Evolutionary conservation across 2,329 filamentous ascomycete genomes (phyloP).

Genomic region (Talaromyces sp.): DNA sequence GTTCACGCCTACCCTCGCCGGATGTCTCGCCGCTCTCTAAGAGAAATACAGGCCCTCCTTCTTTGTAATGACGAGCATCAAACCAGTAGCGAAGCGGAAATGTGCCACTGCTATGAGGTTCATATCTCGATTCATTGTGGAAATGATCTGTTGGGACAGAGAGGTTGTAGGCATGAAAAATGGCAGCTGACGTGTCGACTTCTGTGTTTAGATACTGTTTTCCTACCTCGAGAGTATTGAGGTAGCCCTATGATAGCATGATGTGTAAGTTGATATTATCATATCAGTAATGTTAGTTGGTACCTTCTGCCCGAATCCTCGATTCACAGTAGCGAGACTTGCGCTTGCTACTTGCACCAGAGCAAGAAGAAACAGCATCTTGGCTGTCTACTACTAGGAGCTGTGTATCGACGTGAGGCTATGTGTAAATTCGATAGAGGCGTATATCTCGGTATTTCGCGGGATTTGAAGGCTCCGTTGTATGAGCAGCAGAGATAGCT

Average conservation of each 20-base stretch:
- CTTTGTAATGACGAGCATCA: conserved; percentile 69
- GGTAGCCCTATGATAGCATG: background rate
- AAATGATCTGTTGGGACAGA: conserved; percentile 72
- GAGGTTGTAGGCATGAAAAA: conserved; percentile 51
- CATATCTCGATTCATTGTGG: conserved; percentile 72
- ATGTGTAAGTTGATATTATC: background rate
- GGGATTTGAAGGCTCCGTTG: background rate
- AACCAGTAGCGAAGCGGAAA: conserved; percentile 81
- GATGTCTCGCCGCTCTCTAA: conserved; percentile 68
- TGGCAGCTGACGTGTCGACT: conserved; percentile 5
- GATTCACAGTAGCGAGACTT: conserved; percentile 5
- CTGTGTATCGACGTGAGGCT: background rate
- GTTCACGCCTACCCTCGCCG: conserved; percentile 31
- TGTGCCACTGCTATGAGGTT: conserved; percentile 65
- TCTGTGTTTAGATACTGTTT: background rate
- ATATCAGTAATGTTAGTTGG: background rate
- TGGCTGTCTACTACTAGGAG: background rate
- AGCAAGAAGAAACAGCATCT: conserved; percentile 11
- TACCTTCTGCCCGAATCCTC: conserved; percentile 8
- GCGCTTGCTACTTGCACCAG: conserved; percentile 10
- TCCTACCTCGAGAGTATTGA: background rate
- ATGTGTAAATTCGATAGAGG: background rate
- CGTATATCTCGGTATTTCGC: background rate
- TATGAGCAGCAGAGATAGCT: background rate
- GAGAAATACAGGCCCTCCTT: conserved; percentile 76